A percentile compares a stretch with the other conserved stretches of the same genome.
These are phyloP conservation scores for Halophytophthora polymorphica DNA, from an alignment of 352 stramenopile species.

Conservation along the genomic window DNA sequence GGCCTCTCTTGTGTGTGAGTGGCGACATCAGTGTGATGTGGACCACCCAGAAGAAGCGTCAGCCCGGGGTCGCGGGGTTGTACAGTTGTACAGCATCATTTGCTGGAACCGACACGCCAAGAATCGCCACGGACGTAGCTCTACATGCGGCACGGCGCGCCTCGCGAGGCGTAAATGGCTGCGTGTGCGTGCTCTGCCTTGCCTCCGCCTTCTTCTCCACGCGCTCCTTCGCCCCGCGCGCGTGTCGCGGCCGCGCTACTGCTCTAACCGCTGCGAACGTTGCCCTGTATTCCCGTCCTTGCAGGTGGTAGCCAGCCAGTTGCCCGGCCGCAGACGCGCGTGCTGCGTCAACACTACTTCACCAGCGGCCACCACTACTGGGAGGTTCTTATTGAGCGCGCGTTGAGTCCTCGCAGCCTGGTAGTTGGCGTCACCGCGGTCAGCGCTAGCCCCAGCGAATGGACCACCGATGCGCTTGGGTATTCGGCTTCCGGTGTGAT, in stretches of 20 bases:
- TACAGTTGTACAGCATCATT: no score
- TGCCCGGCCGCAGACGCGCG: conserved; percentile 21
- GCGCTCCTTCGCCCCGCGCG: neutral
- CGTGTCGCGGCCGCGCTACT: conserved; percentile 1
- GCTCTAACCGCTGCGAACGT: conserved; percentile 7
- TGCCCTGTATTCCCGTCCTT: neutral
- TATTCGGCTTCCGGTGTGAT: conserved; percentile 38
- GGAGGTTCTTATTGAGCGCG: conserved; percentile 36
- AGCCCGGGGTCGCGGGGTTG: no score
- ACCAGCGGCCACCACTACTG: conserved; percentile 54
- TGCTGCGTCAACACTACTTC: conserved; percentile 48
- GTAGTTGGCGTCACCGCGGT: conserved; percentile 31
- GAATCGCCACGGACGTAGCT: neutral
- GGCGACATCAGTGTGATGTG: no score
- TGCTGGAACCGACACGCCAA: no score
- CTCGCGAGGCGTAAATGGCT: conserved; percentile 16
- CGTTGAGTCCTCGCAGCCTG: conserved; percentile 19
- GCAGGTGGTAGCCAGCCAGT: conserved; percentile 20
- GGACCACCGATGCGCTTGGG: conserved; percentile 17
- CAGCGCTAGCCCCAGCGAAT: conserved; percentile 20
- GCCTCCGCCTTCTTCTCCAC: neutral
- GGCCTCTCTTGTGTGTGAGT: no score
- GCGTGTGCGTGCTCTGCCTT: conserved; percentile 22
- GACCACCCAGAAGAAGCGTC: no score
- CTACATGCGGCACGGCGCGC: conserved; percentile 13